These are phyloP conservation scores for Saccharum officinarum DNA, from an alignment of 176 grass and related monocot species.

Conservation along the genomic window DNA sequence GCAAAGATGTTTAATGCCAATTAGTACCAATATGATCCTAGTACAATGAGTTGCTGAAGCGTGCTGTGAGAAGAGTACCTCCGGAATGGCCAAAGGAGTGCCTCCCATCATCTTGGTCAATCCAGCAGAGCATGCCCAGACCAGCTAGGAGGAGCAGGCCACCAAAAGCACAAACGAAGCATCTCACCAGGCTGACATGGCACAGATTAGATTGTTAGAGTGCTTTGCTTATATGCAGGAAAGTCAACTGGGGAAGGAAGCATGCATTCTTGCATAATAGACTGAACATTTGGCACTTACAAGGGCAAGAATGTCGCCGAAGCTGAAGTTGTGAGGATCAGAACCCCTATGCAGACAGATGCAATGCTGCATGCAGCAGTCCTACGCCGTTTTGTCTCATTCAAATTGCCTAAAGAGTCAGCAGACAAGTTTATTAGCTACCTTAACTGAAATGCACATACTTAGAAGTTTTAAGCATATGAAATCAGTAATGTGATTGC, in stretches of 20 bases:
- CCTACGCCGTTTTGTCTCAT: slow-evolving; percentile 63
- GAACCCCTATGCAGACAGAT: slow-evolving; percentile 66
- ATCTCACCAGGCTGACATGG: slow-evolving; percentile 37
- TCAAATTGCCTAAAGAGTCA: slow-evolving; percentile 48
- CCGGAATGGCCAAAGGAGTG: slow-evolving; percentile 79
- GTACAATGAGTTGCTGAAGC: not conserved
- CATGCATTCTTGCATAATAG: not conserved
- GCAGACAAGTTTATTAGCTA: not conserved
- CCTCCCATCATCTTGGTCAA: slow-evolving; percentile 66
- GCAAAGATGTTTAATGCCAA: not conserved
- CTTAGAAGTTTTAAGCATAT: slow-evolving; percentile 14
- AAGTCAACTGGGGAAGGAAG: not conserved
- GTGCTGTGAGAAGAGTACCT: slow-evolving; percentile 41
- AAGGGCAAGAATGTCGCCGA: slow-evolving; percentile 62
- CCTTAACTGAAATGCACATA: not conserved
- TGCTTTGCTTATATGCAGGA: not conserved
- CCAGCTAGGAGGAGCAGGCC: slow-evolving; percentile 59
- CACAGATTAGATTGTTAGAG: slow-evolving; percentile 24
- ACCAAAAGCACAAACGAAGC: slow-evolving; percentile 43
- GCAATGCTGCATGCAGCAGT: slow-evolving; percentile 74
- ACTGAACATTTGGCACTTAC: slow-evolving; percentile 47
- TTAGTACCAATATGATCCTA: not conserved
- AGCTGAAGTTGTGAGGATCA: slow-evolving; percentile 71
- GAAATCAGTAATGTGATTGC: not conserved
- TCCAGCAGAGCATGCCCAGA: slow-evolving; percentile 60